These are phyloP conservation scores for Aspergillus transmontanensis DNA, from an alignment of 2,329 filamentous ascomycete species.

Conservation along the genomic window DNA sequence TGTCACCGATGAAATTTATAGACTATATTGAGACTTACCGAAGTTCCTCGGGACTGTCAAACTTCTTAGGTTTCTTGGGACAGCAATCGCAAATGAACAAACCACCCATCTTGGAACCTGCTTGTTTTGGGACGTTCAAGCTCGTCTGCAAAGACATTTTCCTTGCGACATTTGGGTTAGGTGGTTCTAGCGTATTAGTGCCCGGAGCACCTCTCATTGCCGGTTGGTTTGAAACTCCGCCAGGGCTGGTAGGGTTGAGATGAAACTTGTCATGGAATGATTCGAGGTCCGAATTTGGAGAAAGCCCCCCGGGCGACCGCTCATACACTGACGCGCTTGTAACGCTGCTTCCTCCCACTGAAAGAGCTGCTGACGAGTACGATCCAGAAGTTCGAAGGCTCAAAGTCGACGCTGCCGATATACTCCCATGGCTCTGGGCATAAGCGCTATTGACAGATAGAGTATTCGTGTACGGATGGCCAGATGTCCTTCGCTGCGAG, in stretches of 20 bases:
- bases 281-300: constrained; percentile 60
- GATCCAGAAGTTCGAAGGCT: constrained; percentile 61
- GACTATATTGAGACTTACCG: constrained; percentile 61
- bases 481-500: constrained; percentile 56
- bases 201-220: constrained; percentile 39
- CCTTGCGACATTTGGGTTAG: constrained; percentile 41
- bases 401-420: constrained; percentile 67
- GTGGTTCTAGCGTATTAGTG: constrained; percentile 41
- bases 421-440: constrained; percentile 60
- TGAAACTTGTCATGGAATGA: constrained; percentile 56
- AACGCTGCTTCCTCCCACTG: constrained; percentile 63
- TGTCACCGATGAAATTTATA: not conserved
- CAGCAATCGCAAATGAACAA: constrained; percentile 87
- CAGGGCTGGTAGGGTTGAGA: constrained; percentile 49
- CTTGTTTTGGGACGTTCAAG: constrained; percentile 35
- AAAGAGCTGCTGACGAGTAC: constrained; percentile 64
- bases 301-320: constrained; percentile 63
- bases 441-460: constrained; percentile 58
- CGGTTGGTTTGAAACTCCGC: constrained; percentile 41
- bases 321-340: constrained; percentile 66
- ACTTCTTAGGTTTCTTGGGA: constrained; percentile 95
- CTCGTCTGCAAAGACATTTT: constrained; percentile 51
- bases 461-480: constrained; percentile 57
- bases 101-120: constrained; percentile 54
- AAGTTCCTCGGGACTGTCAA: constrained; percentile 80